A percentile compares a stretch with the other conserved stretches of the same genome.
Evolutionary conservation across 306 rosid genomes (phyloP).

Genomic region (Cicer cuneatum): DNA sequence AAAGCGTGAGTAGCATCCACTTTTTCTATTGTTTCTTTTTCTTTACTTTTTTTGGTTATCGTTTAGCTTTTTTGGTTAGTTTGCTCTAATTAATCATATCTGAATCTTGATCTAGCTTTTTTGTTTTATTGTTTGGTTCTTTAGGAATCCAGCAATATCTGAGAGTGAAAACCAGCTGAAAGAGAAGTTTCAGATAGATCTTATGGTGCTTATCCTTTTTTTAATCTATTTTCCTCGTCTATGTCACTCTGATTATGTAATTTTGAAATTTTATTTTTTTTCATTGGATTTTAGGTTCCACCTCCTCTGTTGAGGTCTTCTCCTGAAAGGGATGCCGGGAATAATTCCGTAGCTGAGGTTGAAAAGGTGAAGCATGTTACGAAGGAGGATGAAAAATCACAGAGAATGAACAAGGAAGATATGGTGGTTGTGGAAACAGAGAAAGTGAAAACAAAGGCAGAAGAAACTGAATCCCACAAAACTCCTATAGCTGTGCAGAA

Average conservation of each 20-base stretch:
- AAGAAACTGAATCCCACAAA: conserved; percentile 62
- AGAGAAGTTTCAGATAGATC: conserved; percentile 88
- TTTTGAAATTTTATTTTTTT: background rate
- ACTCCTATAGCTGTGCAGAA: conserved; percentile 39
- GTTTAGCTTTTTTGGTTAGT: conserved; percentile 24
- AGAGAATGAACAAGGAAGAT: conserved; percentile 62
- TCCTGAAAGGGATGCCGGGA: conserved; percentile 76
- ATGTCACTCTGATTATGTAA: background rate
- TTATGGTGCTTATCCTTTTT: conserved; percentile 72
- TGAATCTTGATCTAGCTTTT: conserved; percentile 43
- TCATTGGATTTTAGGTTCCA: conserved; percentile 66
- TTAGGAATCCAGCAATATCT: conserved; percentile 58
- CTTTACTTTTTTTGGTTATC: background rate
- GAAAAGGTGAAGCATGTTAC: conserved; percentile 68
- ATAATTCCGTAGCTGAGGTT: conserved; percentile 59
- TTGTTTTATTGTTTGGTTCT: conserved; percentile 19
- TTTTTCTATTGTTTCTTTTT: conserved; percentile 17
- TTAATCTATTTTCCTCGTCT: background rate
- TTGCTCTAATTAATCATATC: conserved; percentile 23
- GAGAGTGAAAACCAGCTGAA: conserved; percentile 67
- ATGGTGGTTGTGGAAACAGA: conserved; percentile 55
- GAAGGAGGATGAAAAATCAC: conserved; percentile 65
- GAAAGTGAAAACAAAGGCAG: conserved; percentile 49
- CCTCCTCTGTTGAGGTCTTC: conserved; percentile 80
- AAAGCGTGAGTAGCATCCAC: conserved; percentile 74